Evolutionary conservation across 2,329 filamentous ascomycete genomes (phyloP).

Genomic region (Immersiporthe knoxdaviesiana): DNA sequence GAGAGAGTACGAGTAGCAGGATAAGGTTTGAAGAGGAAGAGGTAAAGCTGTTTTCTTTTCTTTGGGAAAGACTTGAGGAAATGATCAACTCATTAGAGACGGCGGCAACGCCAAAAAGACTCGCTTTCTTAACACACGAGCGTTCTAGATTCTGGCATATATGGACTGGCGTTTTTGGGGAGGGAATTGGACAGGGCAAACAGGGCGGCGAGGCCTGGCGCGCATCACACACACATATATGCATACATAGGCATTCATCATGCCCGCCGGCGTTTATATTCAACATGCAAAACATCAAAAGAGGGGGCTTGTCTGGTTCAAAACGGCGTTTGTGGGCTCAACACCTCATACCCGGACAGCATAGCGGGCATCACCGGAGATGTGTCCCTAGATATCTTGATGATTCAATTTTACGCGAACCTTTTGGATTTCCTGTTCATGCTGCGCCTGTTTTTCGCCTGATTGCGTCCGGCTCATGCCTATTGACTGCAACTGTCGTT

Average conservation of each 20-base stretch:
- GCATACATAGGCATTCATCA: conserved; percentile 22
- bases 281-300: conserved; percentile 25
- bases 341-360: conserved; percentile 30
- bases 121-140: conserved; percentile 15
- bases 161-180: conserved; percentile 26
- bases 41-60: neutral
- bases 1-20: neutral
- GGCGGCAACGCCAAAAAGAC: conserved; percentile 24
- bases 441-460: neutral
- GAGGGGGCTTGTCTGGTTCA: conserved; percentile 5
- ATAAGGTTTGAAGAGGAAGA: neutral
- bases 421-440: neutral
- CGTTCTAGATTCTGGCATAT: conserved; percentile 22
- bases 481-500: neutral
- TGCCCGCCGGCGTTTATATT: conserved; percentile 24
- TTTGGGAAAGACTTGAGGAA: neutral
- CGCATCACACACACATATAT: neutral
- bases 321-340: conserved; percentile 32
- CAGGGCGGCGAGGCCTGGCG: conserved; percentile 15
- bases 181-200: neutral
- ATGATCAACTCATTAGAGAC: conserved; percentile 31
- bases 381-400: neutral
- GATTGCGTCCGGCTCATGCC: neutral
- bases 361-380: neutral
- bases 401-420: neutral